Base-by-base conservation (phyloP, 1,139 yeast genomes). In the Nakaseomyces delphensis region DNA sequence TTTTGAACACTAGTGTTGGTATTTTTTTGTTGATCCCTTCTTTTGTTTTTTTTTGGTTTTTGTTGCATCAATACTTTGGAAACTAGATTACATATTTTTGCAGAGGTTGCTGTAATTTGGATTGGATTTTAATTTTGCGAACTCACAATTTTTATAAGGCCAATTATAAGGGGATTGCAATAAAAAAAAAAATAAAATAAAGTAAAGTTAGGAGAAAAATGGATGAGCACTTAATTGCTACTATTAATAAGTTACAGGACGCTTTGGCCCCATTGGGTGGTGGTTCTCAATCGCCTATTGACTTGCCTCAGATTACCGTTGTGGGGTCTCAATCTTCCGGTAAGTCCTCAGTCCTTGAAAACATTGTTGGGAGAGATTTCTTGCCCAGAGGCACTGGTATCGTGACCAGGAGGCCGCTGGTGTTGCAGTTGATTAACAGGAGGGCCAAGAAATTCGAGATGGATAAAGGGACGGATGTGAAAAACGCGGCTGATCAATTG, bases 311-410 rank as follows among this genome's bases (percentile, higher is more conserved):
- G 65, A 89, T 89, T 57, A 87, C 96, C 3, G 97, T 89, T 28
- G 96, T 89, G 33, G 96, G 97, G 36, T 86, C 96, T 1, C 97
- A 89, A 64, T 84, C 95, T 35, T 78, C 91, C 52, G 97, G 96
- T 54, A 89, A 89, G 64, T 83, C 95, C 29, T 86, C 96, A 4
- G 96, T 89, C 11, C 71, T 89, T 53, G 96, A 89, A 63, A 87
- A 89, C 64, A 83, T 89, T 53, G 96, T 89, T 38, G 96, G 96
- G 13, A 76, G 96, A 59, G 96, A 89, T 66, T 89, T 89, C 66
- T 70, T 89, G 52, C 97, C 97, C 46, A 74, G 96, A 67, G 96
- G 96, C 46, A 83, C 96, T 2, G 96, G 96, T 54, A 89, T 89
- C 61, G 96, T 89, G 46, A 89, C 96, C 15, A 77, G 97, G 69